These are phyloP conservation scores for Striga hermonthica DNA, from an alignment of 305 asterid species.

Conservation along the genomic window DNA sequence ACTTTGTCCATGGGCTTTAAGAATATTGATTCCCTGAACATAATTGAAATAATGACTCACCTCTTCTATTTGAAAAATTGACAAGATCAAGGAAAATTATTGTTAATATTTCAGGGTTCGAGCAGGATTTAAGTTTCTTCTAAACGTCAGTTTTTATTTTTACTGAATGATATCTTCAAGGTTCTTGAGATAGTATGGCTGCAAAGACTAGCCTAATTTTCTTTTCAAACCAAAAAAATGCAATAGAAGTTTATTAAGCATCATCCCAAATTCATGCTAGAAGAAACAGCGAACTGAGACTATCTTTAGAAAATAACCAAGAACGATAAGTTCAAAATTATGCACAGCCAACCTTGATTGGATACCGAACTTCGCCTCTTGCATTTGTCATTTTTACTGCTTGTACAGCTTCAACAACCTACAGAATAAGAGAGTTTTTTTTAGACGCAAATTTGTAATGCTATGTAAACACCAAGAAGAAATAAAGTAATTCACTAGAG, in stretches of 20 bases:
- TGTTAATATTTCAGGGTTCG: too few relatives aligned
- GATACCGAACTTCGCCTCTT: conserved; percentile 74
- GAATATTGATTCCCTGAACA: conserved; percentile 85
- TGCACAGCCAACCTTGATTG: conserved; percentile 61
- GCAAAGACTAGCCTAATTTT: not conserved
- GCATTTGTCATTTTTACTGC: conserved; percentile 79
- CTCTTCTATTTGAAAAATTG: conserved; percentile 24
- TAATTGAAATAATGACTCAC: conserved; percentile 25
- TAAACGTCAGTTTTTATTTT: too few relatives aligned
- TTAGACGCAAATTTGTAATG: too few relatives aligned
- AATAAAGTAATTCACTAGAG: too few relatives aligned
- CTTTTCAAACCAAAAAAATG: conserved; percentile 8
- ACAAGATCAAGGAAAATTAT: not conserved
- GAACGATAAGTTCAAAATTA: conserved; percentile 2
- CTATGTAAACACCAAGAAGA: too few relatives aligned
- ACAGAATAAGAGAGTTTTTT: conserved; percentile 12
- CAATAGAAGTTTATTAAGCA: conserved; percentile 10
- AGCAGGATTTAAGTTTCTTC: too few relatives aligned
- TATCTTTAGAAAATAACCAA: conserved; percentile 21
- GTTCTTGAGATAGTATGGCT: conserved; percentile 12
- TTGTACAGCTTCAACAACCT: conserved; percentile 86
- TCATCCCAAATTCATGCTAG: conserved; percentile 8
- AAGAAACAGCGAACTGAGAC: conserved; percentile 6
- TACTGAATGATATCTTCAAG: not conserved
- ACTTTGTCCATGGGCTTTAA: conserved; percentile 97